Percentiles rank a stretch among this genome's conserved stretches.
phyloP scores from a whole-genome alignment of 306 rosid genomes.

The Cercis canadensis region DNA sequence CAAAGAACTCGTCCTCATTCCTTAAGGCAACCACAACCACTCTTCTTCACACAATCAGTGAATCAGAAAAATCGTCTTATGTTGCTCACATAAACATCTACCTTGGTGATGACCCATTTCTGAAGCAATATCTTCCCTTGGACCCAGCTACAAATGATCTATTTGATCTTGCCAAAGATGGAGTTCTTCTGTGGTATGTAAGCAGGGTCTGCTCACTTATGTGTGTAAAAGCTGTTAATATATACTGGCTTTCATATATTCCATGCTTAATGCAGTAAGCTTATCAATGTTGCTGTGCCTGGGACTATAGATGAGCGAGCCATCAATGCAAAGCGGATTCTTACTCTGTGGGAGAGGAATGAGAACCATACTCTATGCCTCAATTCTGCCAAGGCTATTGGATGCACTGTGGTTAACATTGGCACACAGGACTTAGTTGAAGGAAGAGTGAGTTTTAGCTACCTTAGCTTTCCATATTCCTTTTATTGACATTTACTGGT shows the following conservation, averaged over 20 bases:
- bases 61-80: constrained; percentile 82
- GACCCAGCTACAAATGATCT: constrained; percentile 74
- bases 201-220: constrained; percentile 39
- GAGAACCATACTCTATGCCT: constrained; percentile 97
- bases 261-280: constrained; percentile 73
- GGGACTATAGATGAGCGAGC: constrained; percentile 97
- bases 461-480: constrained; percentile 8
- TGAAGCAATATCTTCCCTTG: constrained; percentile 80
- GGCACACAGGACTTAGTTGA: constrained; percentile 93
- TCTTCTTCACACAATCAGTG: constrained; percentile 89
- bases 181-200: constrained; percentile 91
- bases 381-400: constrained; percentile 99
- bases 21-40: constrained; percentile 87
- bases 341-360: constrained; percentile 92
- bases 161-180: constrained; percentile 81
- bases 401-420: constrained; percentile 96
- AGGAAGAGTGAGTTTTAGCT: constrained; percentile 80
- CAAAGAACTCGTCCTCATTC: constrained; percentile 78
- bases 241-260: constrained; percentile 35
- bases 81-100: constrained; percentile 93
- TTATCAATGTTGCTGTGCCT: constrained; percentile 98
- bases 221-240: constrained; percentile 31
- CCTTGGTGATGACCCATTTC: constrained; percentile 92
- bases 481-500: neutral
- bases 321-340: constrained; percentile 70